These are phyloP conservation scores for Aplosporella prunicola DNA, from an alignment of 2,329 filamentous ascomycete genomes.

Conservation along the genomic window DNA sequence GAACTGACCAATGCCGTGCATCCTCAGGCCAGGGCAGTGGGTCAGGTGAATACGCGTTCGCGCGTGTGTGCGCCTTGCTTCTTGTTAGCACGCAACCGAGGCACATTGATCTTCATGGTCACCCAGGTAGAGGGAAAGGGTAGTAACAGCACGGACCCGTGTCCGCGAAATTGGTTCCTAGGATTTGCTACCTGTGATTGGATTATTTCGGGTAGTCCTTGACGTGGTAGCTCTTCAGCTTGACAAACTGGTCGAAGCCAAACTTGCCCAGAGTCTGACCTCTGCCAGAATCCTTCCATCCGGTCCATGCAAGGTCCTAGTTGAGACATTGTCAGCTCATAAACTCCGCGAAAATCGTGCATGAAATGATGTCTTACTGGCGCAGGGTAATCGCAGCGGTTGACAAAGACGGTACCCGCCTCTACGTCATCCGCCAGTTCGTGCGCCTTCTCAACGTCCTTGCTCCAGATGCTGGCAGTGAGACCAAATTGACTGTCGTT, in stretches of 20 bases:
- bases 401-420: slow-evolving; percentile 92
- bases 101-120: slow-evolving; percentile 2
- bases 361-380: slow-evolving; percentile 58
- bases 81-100: not conserved
- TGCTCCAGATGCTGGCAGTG: slow-evolving; percentile 96
- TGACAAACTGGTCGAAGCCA: slow-evolving; percentile 92
- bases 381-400: slow-evolving; percentile 84
- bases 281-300: slow-evolving; percentile 94
- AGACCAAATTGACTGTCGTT: slow-evolving; percentile 92
- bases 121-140: slow-evolving; percentile 13
- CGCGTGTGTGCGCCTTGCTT: slow-evolving; percentile 12
- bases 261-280: slow-evolving; percentile 82
- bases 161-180: slow-evolving; percentile 13
- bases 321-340: slow-evolving; percentile 16
- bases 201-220: slow-evolving; percentile 64
- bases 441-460: slow-evolving; percentile 66
- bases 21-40: slow-evolving; percentile 3
- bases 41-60: slow-evolving; percentile 19
- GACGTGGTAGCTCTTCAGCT: slow-evolving; percentile 90
- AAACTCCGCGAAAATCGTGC: slow-evolving; percentile 17
- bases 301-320: slow-evolving; percentile 89
- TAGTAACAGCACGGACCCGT: slow-evolving; percentile 10
- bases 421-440: slow-evolving; percentile 73
- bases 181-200: too few relatives aligned
- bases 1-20: slow-evolving; percentile 6